A percentile compares a stretch with the other conserved stretches of the same genome.
Evolutionary conservation across 2,329 filamentous ascomycete species (phyloP).

Genomic region (Lecanosticta acicola): DNA sequence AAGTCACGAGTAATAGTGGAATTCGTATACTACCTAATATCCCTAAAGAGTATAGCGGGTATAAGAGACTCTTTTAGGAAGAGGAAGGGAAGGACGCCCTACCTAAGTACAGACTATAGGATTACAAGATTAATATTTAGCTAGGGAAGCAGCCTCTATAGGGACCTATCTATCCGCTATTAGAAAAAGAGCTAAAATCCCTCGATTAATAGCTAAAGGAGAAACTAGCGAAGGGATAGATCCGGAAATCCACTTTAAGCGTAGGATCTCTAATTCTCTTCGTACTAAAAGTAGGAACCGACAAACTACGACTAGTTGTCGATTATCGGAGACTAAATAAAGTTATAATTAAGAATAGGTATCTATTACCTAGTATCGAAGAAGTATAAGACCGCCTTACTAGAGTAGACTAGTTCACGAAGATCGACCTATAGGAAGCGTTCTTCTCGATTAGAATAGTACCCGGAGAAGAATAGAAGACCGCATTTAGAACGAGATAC

Average conservation of each 20-base stretch:
- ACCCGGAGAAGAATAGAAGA: slow-evolving; percentile 21
- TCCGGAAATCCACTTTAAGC: slow-evolving; percentile 6
- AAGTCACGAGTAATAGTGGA: too few species aligned
- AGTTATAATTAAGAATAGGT: slow-evolving; percentile 25
- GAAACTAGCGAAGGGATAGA: slow-evolving; percentile 3
- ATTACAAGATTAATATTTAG: slow-evolving; percentile 10
- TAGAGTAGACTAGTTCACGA: slow-evolving; percentile 16
- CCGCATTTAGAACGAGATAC: slow-evolving; percentile 14
- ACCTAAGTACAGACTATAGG: slow-evolving; percentile 9
- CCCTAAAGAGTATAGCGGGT: slow-evolving; percentile 11
- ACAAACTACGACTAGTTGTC: slow-evolving; percentile 14
- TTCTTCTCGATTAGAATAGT: slow-evolving; percentile 24
- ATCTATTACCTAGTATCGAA: slow-evolving; percentile 21
- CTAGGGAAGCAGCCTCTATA: slow-evolving; percentile 9
- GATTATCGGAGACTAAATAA: slow-evolving; percentile 24
- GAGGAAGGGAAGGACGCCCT: slow-evolving; percentile 5
- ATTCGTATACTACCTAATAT: background rate
- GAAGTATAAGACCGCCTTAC: slow-evolving; percentile 17
- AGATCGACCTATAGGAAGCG: slow-evolving; percentile 18
- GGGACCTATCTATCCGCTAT: slow-evolving; percentile 5
- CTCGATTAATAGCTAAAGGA: slow-evolving; percentile 4
- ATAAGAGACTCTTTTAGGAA: slow-evolving; percentile 10
- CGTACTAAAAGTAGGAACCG: slow-evolving; percentile 19
- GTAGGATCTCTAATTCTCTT: slow-evolving; percentile 15
- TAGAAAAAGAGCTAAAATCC: slow-evolving; percentile 6